Conservation (phyloP, 192 early-diverging fungal genomes). For the Thoreauomyces humboldtii region DNA sequence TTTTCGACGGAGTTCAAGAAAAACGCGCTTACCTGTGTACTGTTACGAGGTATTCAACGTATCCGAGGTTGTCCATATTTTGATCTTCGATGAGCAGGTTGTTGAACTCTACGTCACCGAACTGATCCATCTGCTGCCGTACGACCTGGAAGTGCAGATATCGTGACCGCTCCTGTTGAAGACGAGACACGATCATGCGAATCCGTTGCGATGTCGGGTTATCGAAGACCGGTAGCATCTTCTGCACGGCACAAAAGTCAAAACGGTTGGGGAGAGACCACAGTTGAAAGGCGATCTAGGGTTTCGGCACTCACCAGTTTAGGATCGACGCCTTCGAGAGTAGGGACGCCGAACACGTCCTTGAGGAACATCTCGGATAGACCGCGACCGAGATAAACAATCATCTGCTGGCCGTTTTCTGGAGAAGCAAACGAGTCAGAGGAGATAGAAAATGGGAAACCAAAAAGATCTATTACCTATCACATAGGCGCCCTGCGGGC, state of each 20-base stretch:
- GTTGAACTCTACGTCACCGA: constrained; percentile 73
- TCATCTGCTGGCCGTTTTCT: constrained; percentile 77
- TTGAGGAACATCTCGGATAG: constrained; percentile 59
- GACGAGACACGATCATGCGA: constrained; percentile 59
- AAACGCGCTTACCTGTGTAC: constrained; percentile 67
- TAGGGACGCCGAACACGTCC: constrained; percentile 76
- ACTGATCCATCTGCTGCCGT: constrained; percentile 80
- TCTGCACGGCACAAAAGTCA: constrained; percentile 32
- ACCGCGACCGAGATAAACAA: constrained; percentile 86
- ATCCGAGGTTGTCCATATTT: constrained; percentile 81
- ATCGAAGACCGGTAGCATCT: constrained; percentile 64
- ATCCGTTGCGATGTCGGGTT: constrained; percentile 61
- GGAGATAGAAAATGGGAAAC: background rate
- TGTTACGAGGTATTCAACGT: constrained; percentile 87
- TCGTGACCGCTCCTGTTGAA: constrained; percentile 64
- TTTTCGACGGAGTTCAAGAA: too few species aligned
- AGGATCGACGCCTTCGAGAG: constrained; percentile 70
- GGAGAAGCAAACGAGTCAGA: constrained; percentile 9
- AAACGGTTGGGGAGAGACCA: background rate
- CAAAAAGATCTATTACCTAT: constrained; percentile 59
- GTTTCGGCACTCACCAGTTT: constrained; percentile 49
- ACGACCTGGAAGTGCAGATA: constrained; percentile 72
- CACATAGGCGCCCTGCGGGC: constrained; percentile 76
- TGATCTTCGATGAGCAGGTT: constrained; percentile 84
- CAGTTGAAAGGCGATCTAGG: background rate